Base-by-base conservation (phyloP, 2,329 filamentous ascomycete species). In the Lomentospora prolificans region DNA sequence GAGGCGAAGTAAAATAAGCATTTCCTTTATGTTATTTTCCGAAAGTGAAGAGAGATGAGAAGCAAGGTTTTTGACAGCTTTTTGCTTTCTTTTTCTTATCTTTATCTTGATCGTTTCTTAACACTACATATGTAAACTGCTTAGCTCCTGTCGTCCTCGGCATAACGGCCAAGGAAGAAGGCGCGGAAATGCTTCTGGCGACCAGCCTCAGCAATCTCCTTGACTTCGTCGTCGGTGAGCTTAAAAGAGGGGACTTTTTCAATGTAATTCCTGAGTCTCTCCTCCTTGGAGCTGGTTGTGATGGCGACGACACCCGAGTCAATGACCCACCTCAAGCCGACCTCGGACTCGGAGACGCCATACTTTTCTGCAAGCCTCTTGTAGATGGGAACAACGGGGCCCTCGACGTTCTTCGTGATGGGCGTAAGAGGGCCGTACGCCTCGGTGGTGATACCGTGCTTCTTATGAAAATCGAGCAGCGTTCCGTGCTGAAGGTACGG, bases 401-500 rank as follows among this genome's bases (percentile, higher is more conserved):
- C 82, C 51, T 66, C 65, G 10, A 75, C 79, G 60, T 72, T 72
- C 3, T 62, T 69, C 1, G 72, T 72, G 2, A 78, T 62, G 2
- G 78, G 75, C 1, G 75, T 75, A 56, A 88, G 72, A 1, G 82
- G 79, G 0, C 64, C 75, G 66, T 83, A 86, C 7, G 77, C 77
- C 4, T 75, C 70, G 2, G 78, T 66, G 3, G 79, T 76, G 59
- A 88, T 86, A 55, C 72, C 68, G 63, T 85, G 71, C 63, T 77
- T 67, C 61, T 74, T 75, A 66, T 78, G 78, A 69, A 79, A 87
- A 14, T 72, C 68, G 30, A 87, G 55, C 10, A 87, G 72, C 57
- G 76, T 72, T 4, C 74, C 75, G 65, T 86, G 85, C 69, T 87
- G 85, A 53, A 87, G 74, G 66, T 89, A 89, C 0, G 88, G 87